Evolutionary conservation across 1,284 basidiomycete genomes (phyloP).

Genomic region (Ustilago tritici): DNA sequence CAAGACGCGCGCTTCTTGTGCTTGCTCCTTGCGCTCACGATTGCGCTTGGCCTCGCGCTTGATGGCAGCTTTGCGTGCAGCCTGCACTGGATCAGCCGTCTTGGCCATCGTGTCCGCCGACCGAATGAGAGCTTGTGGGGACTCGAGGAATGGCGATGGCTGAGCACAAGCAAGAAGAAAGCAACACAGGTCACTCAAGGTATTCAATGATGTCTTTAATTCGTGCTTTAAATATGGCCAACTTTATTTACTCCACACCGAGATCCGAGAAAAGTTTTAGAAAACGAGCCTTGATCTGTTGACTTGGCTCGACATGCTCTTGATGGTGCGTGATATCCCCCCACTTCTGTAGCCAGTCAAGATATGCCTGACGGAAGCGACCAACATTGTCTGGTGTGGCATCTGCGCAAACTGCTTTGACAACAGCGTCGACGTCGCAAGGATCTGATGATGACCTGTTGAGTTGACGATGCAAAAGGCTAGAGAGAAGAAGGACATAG

Average conservation of each 20-base stretch:
- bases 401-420: constrained; percentile 21
- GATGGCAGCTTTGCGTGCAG: constrained; percentile 67
- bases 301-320: constrained; percentile 36
- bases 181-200: background rate
- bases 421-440: constrained; percentile 15
- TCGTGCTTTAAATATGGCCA: constrained; percentile 6
- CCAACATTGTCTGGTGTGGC: constrained; percentile 22
- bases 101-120: constrained; percentile 36
- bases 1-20: constrained; percentile 52
- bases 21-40: constrained; percentile 61
- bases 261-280: constrained; percentile 42
- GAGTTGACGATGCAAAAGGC: constrained; percentile 36
- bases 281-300: constrained; percentile 28
- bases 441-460: constrained; percentile 7
- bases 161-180: constrained; percentile 4
- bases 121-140: background rate
- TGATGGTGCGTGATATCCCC: constrained; percentile 36
- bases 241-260: constrained; percentile 35
- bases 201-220: background rate
- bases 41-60: constrained; percentile 61
- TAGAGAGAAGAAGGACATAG: constrained; percentile 44
- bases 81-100: constrained; percentile 67
- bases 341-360: constrained; percentile 37
- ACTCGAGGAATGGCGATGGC: background rate
- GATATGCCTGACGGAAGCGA: constrained; percentile 32